Evolutionary conservation across 495 filamentous ascomycete genomes (phyloP), one percentile per base, ranked within the genome.

Genomic region (Penicillium paxilli): DNA sequence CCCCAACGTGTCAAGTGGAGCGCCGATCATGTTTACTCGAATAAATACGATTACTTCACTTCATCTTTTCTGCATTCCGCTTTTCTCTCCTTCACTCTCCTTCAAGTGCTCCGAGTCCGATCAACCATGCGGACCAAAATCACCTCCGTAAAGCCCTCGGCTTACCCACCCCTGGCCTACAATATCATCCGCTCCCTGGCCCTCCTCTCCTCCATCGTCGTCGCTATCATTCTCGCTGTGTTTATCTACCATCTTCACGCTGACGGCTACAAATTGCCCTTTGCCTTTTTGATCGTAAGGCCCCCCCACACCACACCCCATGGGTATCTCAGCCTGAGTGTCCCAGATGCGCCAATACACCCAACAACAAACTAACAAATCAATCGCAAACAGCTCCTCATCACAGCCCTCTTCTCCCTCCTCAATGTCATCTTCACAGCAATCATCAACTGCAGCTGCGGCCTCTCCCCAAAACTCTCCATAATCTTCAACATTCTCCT

Each of bases 221-320:
- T 86, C 54, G 78, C 68, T 24, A 75, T 71, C 48, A 80, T 88
- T 33, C 79, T 88, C 60, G 71, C 69, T 42, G 82, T 82, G 56
- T 89, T 89, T 70, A 78, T 82, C 48, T 80, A 78, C 58, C 78
- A 86, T 54, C 77, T 89, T 25, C 74, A 76, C 44, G 56, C 69
- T 30, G 80, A 81, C 51, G 67, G 75, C 28, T 82, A 75, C 61
- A 71, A 72, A 46, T 68, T 85, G 4, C 86, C 85, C 11, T 87
- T 81, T 76, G 84, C 85, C 21, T 87, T 87, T 59, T 70, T 87
- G 17, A 66, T 87, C 47, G 84, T 87, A 76, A 52, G 79, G 16
- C 38, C 32, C 25, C 26, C 28, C 19, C 28, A 12, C 25, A 50
- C 40, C n/a, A n/a, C n/a, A n/a, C n/a, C n/a, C n/a, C n/a, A n/a